phyloP scores from a whole-genome alignment of 2,329 filamentous ascomycete species.

The Fusarium redolens region DNA sequence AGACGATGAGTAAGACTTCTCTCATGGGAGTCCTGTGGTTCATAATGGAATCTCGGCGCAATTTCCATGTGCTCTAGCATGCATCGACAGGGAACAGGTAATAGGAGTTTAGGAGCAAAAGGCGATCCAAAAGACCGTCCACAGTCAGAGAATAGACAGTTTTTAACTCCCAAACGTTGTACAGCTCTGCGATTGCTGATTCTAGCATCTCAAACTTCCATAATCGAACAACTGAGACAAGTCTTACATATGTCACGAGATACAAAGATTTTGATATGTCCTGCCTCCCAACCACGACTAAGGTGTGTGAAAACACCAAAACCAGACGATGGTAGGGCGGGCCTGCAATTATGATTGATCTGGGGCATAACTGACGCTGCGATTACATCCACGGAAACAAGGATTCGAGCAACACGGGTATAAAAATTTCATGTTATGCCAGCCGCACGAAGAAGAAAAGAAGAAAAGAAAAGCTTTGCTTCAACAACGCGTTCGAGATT shows the following conservation, averaged over 20 bases:
- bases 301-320: constrained; percentile 46
- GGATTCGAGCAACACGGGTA: constrained; percentile 85
- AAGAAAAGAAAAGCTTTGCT: constrained; percentile 55
- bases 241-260: constrained; percentile 7
- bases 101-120: constrained; percentile 39
- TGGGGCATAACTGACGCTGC: constrained; percentile 84
- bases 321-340: constrained; percentile 63
- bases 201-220: neutral
- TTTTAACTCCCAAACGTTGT: neutral
- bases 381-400: constrained; percentile 62
- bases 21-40: neutral
- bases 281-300: constrained; percentile 53
- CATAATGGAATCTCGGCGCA: neutral
- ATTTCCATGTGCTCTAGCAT: constrained; percentile 1
- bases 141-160: constrained; percentile 35
- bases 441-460: constrained; percentile 81
- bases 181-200: neutral
- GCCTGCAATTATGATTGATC: constrained; percentile 83
- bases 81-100: constrained; percentile 15
- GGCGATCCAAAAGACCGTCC: constrained; percentile 14
- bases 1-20: constrained; percentile 69
- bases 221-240: neutral
- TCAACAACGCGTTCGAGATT: constrained; percentile 35
- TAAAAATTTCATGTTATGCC: constrained; percentile 75
- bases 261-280: constrained; percentile 52